Conservation (phyloP, 495 filamentous ascomycete genomes). For the Xylaria curta region DNA sequence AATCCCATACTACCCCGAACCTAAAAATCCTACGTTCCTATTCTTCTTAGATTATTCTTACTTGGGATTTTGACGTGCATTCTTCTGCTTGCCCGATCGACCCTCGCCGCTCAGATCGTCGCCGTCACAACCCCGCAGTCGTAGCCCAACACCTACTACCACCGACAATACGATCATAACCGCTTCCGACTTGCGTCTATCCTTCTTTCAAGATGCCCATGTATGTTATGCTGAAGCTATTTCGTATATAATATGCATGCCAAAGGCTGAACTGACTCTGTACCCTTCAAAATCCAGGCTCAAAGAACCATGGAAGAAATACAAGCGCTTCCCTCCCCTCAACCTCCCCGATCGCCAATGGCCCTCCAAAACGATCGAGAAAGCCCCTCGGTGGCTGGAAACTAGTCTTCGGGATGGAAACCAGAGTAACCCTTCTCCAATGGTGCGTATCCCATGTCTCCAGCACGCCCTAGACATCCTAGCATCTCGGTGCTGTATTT, state of each 20-base stretch:
- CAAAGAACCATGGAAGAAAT: slow-evolving; percentile 92
- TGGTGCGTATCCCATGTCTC: background rate
- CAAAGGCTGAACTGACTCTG: background rate
- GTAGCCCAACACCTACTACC: background rate
- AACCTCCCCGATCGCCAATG: slow-evolving; percentile 90
- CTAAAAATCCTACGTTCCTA: background rate
- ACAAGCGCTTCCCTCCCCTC: slow-evolving; percentile 76
- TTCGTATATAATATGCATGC: background rate
- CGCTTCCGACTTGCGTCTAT: background rate
- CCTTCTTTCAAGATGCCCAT: background rate
- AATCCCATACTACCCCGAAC: no score
- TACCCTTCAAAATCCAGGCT: slow-evolving; percentile 64
- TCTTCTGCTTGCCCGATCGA: background rate
- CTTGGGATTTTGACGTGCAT: background rate
- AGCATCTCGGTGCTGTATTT: background rate
- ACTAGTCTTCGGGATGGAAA: slow-evolving; percentile 2
- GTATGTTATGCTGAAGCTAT: background rate
- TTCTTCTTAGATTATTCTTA: background rate
- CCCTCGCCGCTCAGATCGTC: background rate
- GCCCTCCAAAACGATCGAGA: slow-evolving; percentile 80
- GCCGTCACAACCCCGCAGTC: background rate
- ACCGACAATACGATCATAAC: background rate
- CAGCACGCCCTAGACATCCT: background rate
- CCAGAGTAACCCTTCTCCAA: background rate
- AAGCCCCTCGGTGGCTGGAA: slow-evolving; percentile 78